Evolutionary conservation across 305 asterid genomes (phyloP), one percentile per base, ranked within the genome.

Genomic region (Salvia sclarea): DNA sequence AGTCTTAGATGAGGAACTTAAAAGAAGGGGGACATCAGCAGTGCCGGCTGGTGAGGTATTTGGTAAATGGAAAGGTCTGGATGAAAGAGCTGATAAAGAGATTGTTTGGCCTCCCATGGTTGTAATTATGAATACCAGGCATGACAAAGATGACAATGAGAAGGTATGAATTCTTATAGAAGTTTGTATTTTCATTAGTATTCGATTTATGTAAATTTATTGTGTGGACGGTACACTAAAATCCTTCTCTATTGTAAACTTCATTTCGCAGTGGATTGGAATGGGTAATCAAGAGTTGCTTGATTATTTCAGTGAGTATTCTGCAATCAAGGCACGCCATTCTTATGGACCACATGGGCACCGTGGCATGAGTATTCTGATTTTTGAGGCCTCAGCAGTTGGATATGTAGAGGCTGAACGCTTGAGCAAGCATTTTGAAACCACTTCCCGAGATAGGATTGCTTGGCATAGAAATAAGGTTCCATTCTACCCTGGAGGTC

Each of bases 331-430:
- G 90, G 89, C 95, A 48, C 76, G 87, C 0, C 97, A 91, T 75
- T 82, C 98, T 12, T 91, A 94, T 48, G 99, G 99, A 16, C 99
- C 97, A 28, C 88, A 84, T 65, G 98, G 99, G 72, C 99, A 94
- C 79, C 85, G 98, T 12, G 99, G 98, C 62, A 85, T 89, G 72
- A 89, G 97, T 50, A 68, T 86, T 13, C 53, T 91, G 75, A 84
- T 94, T 44, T 94, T 94, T 71, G 98, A 94, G 81, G 62, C 87
- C 47, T 81, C 97, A 11, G 93, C 98, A 3, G 90, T 89, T 61
- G 98, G 98, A 28, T 86, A 87, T 74, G 37, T 61, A 38, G 44
- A 89, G 63, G 99, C 99, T 13, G 99, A 89, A 40, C 95, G 95
- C 22, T 77, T 94, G 3, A 79, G 85, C 86, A 84, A 83, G 68